A percentile compares a stretch with the other conserved stretches of the same genome.
Evolutionary conservation across 345 rosid genomes (phyloP).

Genomic region (Brassica napus): DNA sequence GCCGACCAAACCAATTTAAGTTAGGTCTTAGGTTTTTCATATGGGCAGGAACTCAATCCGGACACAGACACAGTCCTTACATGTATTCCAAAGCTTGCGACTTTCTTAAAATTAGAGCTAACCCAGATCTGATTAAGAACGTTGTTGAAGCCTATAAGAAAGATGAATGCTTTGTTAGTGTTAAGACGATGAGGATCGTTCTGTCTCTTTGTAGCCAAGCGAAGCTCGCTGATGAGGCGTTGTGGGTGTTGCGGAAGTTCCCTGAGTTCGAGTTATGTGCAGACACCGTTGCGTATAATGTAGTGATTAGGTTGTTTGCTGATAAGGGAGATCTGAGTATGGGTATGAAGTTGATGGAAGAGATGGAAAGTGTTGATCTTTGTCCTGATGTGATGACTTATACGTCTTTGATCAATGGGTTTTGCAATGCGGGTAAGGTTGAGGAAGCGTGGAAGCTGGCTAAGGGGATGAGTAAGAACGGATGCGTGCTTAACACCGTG

Average conservation of each 20-base stretch:
- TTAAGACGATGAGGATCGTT: conserved; percentile 58
- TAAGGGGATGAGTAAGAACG: conserved; percentile 53
- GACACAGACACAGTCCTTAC: conserved; percentile 63
- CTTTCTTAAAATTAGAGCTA: conserved; percentile 50
- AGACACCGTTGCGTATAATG: conserved; percentile 55
- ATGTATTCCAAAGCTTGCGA: conserved; percentile 67
- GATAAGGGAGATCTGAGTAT: conserved; percentile 59
- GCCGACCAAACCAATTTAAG: conserved; percentile 43
- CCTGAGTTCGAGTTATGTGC: conserved; percentile 55
- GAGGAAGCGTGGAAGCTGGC: conserved; percentile 67
- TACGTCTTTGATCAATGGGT: conserved; percentile 67
- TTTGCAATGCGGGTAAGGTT: conserved; percentile 54
- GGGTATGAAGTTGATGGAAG: conserved; percentile 62
- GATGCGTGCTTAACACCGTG: conserved; percentile 61
- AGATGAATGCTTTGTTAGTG: conserved; percentile 56
- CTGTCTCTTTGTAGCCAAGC: conserved; percentile 71
- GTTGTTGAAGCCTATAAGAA: conserved; percentile 56
- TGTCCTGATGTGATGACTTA: conserved; percentile 66
- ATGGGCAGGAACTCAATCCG: conserved; percentile 74
- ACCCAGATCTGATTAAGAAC: conserved; percentile 50
- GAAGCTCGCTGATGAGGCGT: conserved; percentile 62
- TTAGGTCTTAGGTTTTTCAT: conserved; percentile 74
- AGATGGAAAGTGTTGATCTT: conserved; percentile 67
- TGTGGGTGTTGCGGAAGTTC: conserved; percentile 68
- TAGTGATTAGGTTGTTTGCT: conserved; percentile 68